Conservation (phyloP, 176 grass and related monocot species). For the sorghum (Sorghum bicolor) region Sorghum_bicolor_NCBIv3 NC_012870.2:59992501-59993000, state of each 20-base stretch:
- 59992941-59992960: slow-evolving; percentile 77
- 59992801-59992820: slow-evolving; percentile 99
- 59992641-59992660: slow-evolving; percentile 90
- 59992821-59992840: slow-evolving; percentile 80
- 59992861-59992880: slow-evolving; percentile 51
- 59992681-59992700: slow-evolving; percentile 70
- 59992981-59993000: slow-evolving; percentile 74
- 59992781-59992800: slow-evolving; percentile 97
- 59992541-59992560: slow-evolving; percentile 54
- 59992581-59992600: slow-evolving; percentile 67
- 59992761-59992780: slow-evolving; percentile 66
- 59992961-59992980: slow-evolving; percentile 73
- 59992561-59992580: slow-evolving; percentile 90
- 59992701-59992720: slow-evolving; percentile 61
- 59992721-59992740: slow-evolving; percentile 97
- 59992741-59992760: slow-evolving; percentile 88
- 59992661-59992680: slow-evolving; percentile 59
- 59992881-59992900: slow-evolving; percentile 52
- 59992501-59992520: slow-evolving; percentile 88
- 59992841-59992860: slow-evolving; percentile 56
- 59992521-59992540: slow-evolving; percentile 76
- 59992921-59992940: slow-evolving; percentile 88
- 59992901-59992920: slow-evolving; percentile 82
- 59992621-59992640: slow-evolving; percentile 91
- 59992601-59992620: slow-evolving; percentile 74